Conservation (phyloP, 192 early-diverging fungal genomes). For the Podochytrium sp. region DNA sequence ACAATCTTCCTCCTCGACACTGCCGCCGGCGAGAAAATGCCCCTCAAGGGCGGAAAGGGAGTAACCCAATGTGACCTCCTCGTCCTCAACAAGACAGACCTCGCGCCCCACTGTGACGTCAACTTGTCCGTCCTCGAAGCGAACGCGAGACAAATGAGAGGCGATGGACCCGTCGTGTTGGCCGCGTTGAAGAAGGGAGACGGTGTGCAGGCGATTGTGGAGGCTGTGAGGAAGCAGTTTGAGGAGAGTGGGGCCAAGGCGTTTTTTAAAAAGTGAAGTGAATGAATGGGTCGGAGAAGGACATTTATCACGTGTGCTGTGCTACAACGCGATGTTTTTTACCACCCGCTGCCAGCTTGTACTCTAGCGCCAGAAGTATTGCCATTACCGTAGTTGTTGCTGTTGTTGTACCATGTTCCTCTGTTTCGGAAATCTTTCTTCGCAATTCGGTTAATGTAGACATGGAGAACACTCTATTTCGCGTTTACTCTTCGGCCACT, state of each 20-base stretch:
- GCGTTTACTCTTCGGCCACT: too few species aligned
- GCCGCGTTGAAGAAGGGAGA: constrained; percentile 90
- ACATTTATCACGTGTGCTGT: too few species aligned
- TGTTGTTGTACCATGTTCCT: too few species aligned
- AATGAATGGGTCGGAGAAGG: too few species aligned
- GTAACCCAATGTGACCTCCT: constrained; percentile 95
- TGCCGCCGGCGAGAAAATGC: constrained; percentile 92
- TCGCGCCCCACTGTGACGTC: constrained; percentile 88
- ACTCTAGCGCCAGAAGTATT: too few species aligned
- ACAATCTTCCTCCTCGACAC: constrained; percentile 98
- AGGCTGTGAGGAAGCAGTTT: constrained; percentile 66
- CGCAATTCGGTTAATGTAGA: too few species aligned
- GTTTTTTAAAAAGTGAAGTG: not conserved
- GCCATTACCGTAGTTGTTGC: too few species aligned
- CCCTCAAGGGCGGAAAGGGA: constrained; percentile 97
- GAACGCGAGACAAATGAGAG: constrained; percentile 81
- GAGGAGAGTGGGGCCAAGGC: constrained; percentile 34
- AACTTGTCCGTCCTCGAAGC: constrained; percentile 87
- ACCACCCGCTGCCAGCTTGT: too few species aligned
- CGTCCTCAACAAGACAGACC: constrained; percentile 96
- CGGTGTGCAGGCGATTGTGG: constrained; percentile 82
- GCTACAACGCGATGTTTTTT: too few species aligned
- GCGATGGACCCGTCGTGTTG: constrained; percentile 86
- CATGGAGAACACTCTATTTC: too few species aligned
- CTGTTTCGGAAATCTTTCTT: too few species aligned